phyloP scores from a whole-genome alignment of 1,139 yeast species.

The Pichia norvegensis region DNA sequence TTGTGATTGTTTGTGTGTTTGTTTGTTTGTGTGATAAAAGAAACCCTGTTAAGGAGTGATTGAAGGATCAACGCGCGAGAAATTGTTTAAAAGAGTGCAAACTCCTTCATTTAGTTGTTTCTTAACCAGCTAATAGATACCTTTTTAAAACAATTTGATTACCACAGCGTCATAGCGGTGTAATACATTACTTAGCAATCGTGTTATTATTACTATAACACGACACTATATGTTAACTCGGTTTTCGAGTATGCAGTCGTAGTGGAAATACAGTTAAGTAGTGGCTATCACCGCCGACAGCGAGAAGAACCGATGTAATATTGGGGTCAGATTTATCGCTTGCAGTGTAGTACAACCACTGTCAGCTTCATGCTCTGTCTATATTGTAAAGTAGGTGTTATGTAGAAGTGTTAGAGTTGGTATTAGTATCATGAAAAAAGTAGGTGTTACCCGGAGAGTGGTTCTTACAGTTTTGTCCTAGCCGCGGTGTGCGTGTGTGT shows the following conservation, averaged over 20 bases:
- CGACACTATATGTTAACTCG: background rate
- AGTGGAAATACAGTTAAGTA: no score
- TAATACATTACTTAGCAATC: no score
- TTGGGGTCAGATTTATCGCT: slow-evolving; percentile 22
- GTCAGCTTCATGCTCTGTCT: slow-evolving; percentile 28
- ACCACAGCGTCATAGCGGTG: slow-evolving; percentile 15
- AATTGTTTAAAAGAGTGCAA: no score
- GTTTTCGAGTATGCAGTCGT: background rate
- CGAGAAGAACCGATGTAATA: background rate
- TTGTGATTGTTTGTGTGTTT: no score
- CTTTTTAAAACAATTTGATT: slow-evolving; percentile 18
- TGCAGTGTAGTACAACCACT: background rate
- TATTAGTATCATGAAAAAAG: no score
- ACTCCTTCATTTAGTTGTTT: background rate
- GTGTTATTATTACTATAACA: background rate
- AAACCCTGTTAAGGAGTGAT: background rate
- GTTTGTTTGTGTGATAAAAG: background rate
- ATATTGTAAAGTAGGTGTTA: slow-evolving; percentile 8
- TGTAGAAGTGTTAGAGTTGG: background rate
- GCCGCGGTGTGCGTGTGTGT: background rate
- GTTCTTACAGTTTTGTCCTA: background rate
- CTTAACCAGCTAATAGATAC: background rate
- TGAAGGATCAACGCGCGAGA: no score
- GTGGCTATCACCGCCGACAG: background rate
- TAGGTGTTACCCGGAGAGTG: background rate